These are phyloP conservation scores for Wickerhamiella brachini DNA, from an alignment of 805 yeast genomes.

Conservation along the genomic window DNA sequence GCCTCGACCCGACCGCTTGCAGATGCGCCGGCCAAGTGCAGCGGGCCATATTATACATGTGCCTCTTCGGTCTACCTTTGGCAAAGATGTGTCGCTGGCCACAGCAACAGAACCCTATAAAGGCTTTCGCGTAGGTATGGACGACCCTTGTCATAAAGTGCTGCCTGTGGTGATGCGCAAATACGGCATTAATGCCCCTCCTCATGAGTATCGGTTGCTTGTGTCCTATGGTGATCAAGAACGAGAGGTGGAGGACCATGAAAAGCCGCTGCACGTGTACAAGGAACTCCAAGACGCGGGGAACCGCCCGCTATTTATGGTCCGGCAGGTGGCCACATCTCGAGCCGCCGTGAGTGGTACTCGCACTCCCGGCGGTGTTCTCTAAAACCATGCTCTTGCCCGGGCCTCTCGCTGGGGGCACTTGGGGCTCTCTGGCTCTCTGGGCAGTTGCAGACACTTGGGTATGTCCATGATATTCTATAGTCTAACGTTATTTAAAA, in stretches of 20 bases:
- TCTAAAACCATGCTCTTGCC: neutral
- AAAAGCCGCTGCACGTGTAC: constrained; percentile 75
- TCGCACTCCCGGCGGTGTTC: neutral
- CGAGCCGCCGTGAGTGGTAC: neutral
- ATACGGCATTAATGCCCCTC: constrained; percentile 66
- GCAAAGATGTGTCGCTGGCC: neutral
- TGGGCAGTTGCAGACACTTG: no score
- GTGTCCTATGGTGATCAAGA: constrained; percentile 88
- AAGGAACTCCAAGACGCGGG: constrained; percentile 78
- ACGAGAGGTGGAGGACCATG: constrained; percentile 66
- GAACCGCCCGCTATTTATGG: constrained; percentile 81
- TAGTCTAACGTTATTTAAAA: neutral
- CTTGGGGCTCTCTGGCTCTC: no score
- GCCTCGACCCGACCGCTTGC: neutral
- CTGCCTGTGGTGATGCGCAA: constrained; percentile 79
- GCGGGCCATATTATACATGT: neutral
- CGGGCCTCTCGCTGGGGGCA: no score
- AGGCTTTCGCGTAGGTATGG: constrained; percentile 72
- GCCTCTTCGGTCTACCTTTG: neutral
- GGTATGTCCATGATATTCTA: no score
- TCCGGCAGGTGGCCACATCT: constrained; percentile 48
- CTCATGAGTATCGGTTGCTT: constrained; percentile 79
- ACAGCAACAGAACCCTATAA: constrained; percentile 51
- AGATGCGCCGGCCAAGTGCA: neutral
- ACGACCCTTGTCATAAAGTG: constrained; percentile 81